Evolutionary conservation across 2,329 filamentous ascomycete species (phyloP).

Genomic region (Verticillium longisporum): DNA sequence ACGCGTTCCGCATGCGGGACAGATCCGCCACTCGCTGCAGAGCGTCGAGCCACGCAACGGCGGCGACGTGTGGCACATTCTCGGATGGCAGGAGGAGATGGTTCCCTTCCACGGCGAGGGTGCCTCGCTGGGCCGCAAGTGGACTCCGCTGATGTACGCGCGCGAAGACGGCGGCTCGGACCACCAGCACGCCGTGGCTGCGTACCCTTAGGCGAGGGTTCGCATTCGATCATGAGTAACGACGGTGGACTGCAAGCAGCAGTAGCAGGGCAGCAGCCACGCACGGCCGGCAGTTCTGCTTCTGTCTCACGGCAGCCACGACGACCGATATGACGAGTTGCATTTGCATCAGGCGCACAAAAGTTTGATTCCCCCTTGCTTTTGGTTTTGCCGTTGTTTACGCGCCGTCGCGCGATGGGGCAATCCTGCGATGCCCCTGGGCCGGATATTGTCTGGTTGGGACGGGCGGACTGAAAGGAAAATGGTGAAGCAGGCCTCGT

Average conservation of each 20-base stretch:
- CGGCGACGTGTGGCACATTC: slow-evolving; percentile 33
- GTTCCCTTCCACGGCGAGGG: slow-evolving; percentile 29
- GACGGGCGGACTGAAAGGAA: not conserved
- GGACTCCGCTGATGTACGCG: slow-evolving; percentile 27
- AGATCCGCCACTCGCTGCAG: slow-evolving; percentile 27
- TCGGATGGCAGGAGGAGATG: slow-evolving; percentile 44
- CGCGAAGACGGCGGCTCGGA: not conserved
- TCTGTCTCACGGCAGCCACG: not conserved
- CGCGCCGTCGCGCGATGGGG: not conserved
- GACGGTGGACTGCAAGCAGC: not conserved
- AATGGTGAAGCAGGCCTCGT: not conserved
- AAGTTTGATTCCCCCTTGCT: not conserved
- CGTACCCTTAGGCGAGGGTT: not conserved
- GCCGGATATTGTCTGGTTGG: not conserved
- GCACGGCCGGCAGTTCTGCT: not conserved
- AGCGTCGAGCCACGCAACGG: slow-evolving; percentile 30
- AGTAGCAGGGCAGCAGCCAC: not conserved
- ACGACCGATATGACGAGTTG: not conserved
- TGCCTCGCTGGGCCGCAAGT: slow-evolving; percentile 34
- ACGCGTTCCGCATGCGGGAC: slow-evolving; percentile 24
- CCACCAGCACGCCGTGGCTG: not conserved
- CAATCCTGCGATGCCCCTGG: not conserved
- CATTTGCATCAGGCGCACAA: not conserved
- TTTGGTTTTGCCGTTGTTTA: not conserved
- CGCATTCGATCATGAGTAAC: not conserved